Base-by-base conservation (phyloP, 805 yeast species). In the Nakazawaea pomicola region DNA sequence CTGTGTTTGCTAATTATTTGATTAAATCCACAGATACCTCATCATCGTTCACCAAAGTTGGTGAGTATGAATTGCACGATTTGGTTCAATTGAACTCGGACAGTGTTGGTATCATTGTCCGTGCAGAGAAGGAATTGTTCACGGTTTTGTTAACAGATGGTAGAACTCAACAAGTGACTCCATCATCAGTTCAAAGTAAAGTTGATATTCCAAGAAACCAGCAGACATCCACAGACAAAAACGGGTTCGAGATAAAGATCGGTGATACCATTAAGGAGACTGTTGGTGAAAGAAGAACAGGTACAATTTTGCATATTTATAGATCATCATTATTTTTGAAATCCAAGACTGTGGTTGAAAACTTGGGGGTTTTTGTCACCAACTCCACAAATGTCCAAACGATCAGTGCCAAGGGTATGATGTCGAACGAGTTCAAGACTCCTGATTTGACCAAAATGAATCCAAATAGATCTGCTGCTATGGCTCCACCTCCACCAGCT, bases 181-280 rank as follows among this genome's bases (percentile, higher is more conserved):
- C 96, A 19, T 76, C 84, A 6, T 79, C 95, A n/a, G 85, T 93
- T 48, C 78, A 88, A 24, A 74, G 86, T 49, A 86, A 86, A 56
- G 72, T 91, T 34, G 74, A 74, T n/a, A 53, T 75, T 10, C 69
- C 74, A 39, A 70, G 73, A 41, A 78, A 83, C 51, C 83, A 86
- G 41, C 83, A 84, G 47, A 80, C 86, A 42, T 87, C 96, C 3
- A 83, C 96, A 0, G 99, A 93, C 60, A 72, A 76, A 45, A 74
- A 75, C 45, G 99, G 99, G 35, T 73, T 80, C 38, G 91, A 93
- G 49, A 78, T 93, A 41, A 79, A 83, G 43, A 80, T 86, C 29
- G 97, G 97, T 38, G 99, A 93, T 57, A 81, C 93, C 3, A 95
- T 93, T n/a, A 81, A 80, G 52, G 99, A 93, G 57, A 62, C 71